Evolutionary conservation across 1,139 yeast genomes (phyloP).

Genomic region (Diutina ranongensis): DNA sequence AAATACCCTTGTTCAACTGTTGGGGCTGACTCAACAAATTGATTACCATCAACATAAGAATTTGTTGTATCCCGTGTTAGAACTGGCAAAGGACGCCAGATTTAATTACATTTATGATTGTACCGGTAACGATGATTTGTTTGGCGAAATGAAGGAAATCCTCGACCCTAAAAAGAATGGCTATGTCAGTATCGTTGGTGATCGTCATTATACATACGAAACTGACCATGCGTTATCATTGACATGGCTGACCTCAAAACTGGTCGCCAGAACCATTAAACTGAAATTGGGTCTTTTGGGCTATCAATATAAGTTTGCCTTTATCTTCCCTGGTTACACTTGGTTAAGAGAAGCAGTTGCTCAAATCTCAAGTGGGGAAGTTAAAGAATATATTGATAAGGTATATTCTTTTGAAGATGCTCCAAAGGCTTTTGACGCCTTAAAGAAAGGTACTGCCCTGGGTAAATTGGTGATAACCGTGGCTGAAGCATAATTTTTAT

Average conservation of each 20-base stretch:
- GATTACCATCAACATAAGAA: slow-evolving; percentile 31
- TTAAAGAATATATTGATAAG: slow-evolving; percentile 41
- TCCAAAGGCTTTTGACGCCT: slow-evolving; percentile 35
- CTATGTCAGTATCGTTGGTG: slow-evolving; percentile 36
- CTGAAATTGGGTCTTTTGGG: slow-evolving; percentile 11
- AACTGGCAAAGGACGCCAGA: slow-evolving; percentile 10
- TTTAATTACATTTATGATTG: slow-evolving; percentile 30
- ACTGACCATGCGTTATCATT: slow-evolving; percentile 4
- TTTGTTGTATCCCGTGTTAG: slow-evolving; percentile 10
- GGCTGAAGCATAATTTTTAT: not conserved
- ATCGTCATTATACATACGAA: slow-evolving; percentile 21
- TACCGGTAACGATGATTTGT: slow-evolving; percentile 18
- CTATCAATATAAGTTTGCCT: slow-evolving; percentile 11
- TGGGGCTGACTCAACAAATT: slow-evolving; percentile 43
- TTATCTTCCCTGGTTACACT: slow-evolving; percentile 11
- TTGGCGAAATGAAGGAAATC: slow-evolving; percentile 16
- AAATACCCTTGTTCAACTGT: slow-evolving; percentile 24
- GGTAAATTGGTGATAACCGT: slow-evolving; percentile 46
- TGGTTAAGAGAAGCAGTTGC: slow-evolving; percentile 18
- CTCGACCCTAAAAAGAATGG: slow-evolving; percentile 28
- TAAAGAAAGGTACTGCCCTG: slow-evolving; percentile 35
- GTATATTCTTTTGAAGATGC: slow-evolving; percentile 37
- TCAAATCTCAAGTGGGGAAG: slow-evolving; percentile 28
- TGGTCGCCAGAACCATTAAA: slow-evolving; percentile 8
- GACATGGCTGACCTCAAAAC: slow-evolving; percentile 7